Evolutionary conservation across 192 early-diverging fungal genomes (phyloP), one percentile per base, ranked within the genome.

Genomic region (Fimicolochytrium jonesii): DNA sequence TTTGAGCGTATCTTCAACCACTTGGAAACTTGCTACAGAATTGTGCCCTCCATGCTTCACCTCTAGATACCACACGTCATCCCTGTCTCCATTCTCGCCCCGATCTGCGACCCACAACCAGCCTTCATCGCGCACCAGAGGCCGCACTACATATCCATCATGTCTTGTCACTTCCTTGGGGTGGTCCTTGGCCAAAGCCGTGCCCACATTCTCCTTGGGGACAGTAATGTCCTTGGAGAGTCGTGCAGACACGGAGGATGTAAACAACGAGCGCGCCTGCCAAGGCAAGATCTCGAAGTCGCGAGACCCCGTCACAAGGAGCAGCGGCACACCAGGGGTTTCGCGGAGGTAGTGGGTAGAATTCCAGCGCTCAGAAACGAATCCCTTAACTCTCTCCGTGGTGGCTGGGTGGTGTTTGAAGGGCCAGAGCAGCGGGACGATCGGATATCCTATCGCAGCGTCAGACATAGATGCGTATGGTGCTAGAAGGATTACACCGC

Each of bases 201-300:
- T 32, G 11, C 13, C 22, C 28, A 4, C 35, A 15, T 57, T 45
- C 45, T 28, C 64, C 23, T 36, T 3, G 2, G 39, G 43, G 45
- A 61, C 45, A 2, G 22, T 26, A 7, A 58, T 39, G 44, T 49
- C 37, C 23, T 44, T 60, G 15, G 13, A 29, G 28, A 57, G 35
- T 20, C 71, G 39, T 1, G 46, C 61, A 2, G 28, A n/a, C 10
- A 53, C 47, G 2, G 61, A 56, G 6, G 58, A 43, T 6, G 63
- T 11, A 32, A 76, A 76, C 4, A 68, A 29, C 6, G 55, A 30
- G 20, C 61, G 37, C 11, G 63, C 56, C 20, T 77, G 63, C 64
- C 59, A 67, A 4, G 59, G 57, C n/a, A 49, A 47, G 25, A 82
- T 79, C 32, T 82, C 80, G 49, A 42, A 62, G 61, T 82, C 80